phyloP scores from a whole-genome alignment of 2,329 filamentous ascomycete genomes.

The Fusarium tanahbumbuense region DNA sequence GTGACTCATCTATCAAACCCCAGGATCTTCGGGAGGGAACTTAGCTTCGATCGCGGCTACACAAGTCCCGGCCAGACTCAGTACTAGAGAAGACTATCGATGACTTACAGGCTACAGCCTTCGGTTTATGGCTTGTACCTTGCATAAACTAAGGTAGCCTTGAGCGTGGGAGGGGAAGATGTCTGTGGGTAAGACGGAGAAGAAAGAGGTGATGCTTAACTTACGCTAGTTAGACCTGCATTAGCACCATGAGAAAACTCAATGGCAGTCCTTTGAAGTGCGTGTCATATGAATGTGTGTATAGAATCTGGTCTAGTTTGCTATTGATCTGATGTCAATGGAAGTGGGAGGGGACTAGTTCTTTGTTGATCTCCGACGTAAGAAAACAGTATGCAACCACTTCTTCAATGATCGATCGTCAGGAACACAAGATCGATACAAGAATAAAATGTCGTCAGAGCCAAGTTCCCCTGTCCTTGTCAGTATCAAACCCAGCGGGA shows the following conservation, averaged over 20 bases:
- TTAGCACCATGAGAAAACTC: not conserved
- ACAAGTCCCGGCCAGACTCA: not conserved
- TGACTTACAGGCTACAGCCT: not conserved
- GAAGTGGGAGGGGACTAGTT: not conserved
- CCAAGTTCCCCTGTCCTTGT: not conserved
- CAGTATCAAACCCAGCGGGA: not conserved
- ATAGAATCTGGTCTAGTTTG: not conserved
- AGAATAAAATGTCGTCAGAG: not conserved
- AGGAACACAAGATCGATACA: not conserved
- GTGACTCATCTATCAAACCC: not conserved
- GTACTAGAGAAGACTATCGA: not conserved
- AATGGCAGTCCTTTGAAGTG: too few relatives aligned
- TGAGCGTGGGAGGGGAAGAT: not conserved
- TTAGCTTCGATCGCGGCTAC: not conserved
- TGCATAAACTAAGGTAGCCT: conserved; percentile 9
- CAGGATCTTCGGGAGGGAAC: not conserved
- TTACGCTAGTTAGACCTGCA: not conserved
- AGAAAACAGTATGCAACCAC: not conserved
- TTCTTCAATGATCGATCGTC: not conserved
- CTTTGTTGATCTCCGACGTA: not conserved
- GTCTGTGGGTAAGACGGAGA: not conserved
- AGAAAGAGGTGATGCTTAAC: not conserved
- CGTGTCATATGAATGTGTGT: not conserved
- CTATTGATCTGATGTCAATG: not conserved
- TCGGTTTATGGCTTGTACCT: not conserved